Percentiles rank a stretch among this genome's conserved stretches.
Evolutionary conservation across 2,329 filamentous ascomycete genomes (phyloP).

Genomic region (Plectosphaerella sp.): DNA sequence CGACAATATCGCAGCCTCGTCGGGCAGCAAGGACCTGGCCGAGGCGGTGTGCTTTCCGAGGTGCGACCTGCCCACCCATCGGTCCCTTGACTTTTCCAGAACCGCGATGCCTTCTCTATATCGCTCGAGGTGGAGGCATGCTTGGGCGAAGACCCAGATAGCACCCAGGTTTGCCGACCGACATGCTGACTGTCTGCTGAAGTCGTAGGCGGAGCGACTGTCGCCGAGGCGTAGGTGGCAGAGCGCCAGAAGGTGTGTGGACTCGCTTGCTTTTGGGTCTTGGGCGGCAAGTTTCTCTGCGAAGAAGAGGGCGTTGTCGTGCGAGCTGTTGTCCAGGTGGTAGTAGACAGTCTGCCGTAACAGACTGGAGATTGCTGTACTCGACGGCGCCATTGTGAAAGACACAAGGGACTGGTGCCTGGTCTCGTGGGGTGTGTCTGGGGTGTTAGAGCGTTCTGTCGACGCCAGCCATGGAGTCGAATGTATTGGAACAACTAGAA

Average conservation of each 20-base stretch:
- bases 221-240: constrained; percentile 82
- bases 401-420: background rate
- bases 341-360: constrained; percentile 59
- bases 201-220: constrained; percentile 80
- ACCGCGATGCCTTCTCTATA: constrained; percentile 78
- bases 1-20: constrained; percentile 78
- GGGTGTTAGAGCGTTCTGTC: constrained; percentile 1
- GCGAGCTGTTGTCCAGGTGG: constrained; percentile 82
- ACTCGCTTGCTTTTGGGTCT: constrained; percentile 76
- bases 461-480: constrained; percentile 23
- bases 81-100: constrained; percentile 73
- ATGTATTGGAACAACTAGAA: background rate
- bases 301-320: constrained; percentile 90
- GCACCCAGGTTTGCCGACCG: constrained; percentile 78
- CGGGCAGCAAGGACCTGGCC: constrained; percentile 69
- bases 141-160: constrained; percentile 86
- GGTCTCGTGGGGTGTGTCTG: background rate
- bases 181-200: constrained; percentile 65
- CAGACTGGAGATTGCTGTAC: constrained; percentile 43
- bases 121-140: constrained; percentile 74
- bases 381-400: constrained; percentile 47
- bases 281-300: constrained; percentile 81
- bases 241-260: constrained; percentile 76
- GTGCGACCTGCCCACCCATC: constrained; percentile 71
- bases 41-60: constrained; percentile 82